These are phyloP conservation scores for Talaromyces pinophilus DNA, from an alignment of 2,329 filamentous ascomycete genomes.

Conservation along the genomic window DNA sequence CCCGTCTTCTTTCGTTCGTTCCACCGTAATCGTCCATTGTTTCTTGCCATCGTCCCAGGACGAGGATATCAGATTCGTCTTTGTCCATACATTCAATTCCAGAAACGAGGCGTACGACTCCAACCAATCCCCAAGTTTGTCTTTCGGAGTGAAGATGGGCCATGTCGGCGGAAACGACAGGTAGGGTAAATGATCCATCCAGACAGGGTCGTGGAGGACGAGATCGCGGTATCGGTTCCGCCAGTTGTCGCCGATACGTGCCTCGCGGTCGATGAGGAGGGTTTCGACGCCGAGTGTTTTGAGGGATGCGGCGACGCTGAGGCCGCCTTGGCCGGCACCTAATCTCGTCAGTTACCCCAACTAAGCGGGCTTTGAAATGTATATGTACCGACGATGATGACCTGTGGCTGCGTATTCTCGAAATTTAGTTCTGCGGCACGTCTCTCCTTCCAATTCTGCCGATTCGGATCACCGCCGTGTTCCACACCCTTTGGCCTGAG, in stretches of 20 bases:
- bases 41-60: constrained; percentile 54
- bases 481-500: constrained; percentile 58
- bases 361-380: neutral
- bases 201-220: constrained; percentile 68
- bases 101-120: constrained; percentile 64
- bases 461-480: constrained; percentile 54
- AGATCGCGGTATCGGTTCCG: constrained; percentile 63
- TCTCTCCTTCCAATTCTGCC: constrained; percentile 63
- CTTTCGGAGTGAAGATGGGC: constrained; percentile 71
- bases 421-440: constrained; percentile 54
- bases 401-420: constrained; percentile 56
- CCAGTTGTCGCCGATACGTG: constrained; percentile 65
- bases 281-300: constrained; percentile 59
- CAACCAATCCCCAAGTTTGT: constrained; percentile 70
- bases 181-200: constrained; percentile 60
- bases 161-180: constrained; percentile 64
- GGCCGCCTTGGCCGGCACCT: constrained; percentile 63
- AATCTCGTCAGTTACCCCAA: constrained; percentile 19
- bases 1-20: constrained; percentile 44
- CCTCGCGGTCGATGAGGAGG: constrained; percentile 61
- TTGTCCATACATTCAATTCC: constrained; percentile 69
- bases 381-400: constrained; percentile 61
- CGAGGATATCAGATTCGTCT: constrained; percentile 51
- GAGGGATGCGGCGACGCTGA: constrained; percentile 60
- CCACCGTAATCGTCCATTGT: constrained; percentile 59